These are phyloP conservation scores for Sungouiozyma intestinalis DNA, from an alignment of 805 yeast species.

Conservation along the genomic window DNA sequence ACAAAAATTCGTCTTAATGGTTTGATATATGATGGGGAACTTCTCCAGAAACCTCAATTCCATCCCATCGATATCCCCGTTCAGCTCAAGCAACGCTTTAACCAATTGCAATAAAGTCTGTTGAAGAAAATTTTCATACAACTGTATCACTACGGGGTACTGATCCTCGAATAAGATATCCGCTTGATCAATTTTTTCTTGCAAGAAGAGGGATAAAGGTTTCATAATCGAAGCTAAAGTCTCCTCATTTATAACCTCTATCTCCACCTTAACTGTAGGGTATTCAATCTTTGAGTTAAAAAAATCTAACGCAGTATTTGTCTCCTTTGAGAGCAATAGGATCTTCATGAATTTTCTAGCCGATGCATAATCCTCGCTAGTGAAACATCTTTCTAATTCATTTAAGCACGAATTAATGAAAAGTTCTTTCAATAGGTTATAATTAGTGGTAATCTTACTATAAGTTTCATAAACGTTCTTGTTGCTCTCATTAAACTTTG, in stretches of 20 bases:
- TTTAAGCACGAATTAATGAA: conserved; percentile 61
- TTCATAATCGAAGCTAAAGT: conserved; percentile 14
- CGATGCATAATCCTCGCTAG: conserved; percentile 34
- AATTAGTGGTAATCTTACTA: conserved; percentile 12
- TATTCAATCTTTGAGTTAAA: conserved; percentile 29
- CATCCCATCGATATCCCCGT: conserved; percentile 10
- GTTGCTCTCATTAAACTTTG: conserved; percentile 15
- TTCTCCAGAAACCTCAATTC: conserved; percentile 14
- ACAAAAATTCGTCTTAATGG: conserved; percentile 23
- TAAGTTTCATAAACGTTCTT: conserved; percentile 12
- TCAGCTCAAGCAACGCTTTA: conserved; percentile 16
- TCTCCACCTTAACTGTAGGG: conserved; percentile 8
- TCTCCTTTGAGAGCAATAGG: conserved; percentile 31
- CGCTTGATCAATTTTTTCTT: conserved; percentile 28
- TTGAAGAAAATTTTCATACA: conserved; percentile 31
- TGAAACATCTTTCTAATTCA: conserved; percentile 54
- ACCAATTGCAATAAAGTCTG: conserved; percentile 26
- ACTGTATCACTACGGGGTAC: conserved; percentile 31
- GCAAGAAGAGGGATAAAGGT: conserved; percentile 25
- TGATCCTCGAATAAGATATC: conserved; percentile 32
- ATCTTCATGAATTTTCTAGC: conserved; percentile 25
- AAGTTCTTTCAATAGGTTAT: conserved; percentile 35
- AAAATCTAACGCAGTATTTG: conserved; percentile 31
- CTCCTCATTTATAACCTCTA: conserved; percentile 7
- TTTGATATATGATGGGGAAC: conserved; percentile 27